A percentile compares a stretch with the other conserved stretches of the same genome.
Conservation (phyloP, 495 filamentous ascomycete species). For the Friedmanniomyces simplex region DNA sequence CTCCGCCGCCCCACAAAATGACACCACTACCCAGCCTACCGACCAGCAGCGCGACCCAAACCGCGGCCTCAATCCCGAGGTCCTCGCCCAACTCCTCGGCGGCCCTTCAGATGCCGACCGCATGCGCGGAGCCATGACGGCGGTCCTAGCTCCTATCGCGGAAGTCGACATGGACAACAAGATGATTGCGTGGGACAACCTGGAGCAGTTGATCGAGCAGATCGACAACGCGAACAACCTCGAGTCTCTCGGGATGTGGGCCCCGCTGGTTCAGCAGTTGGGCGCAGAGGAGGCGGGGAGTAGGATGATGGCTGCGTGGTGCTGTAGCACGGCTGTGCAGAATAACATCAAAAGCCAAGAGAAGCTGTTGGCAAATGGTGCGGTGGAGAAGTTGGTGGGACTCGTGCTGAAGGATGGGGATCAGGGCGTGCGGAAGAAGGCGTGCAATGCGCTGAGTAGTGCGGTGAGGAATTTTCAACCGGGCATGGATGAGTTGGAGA, state of each 20-base stretch:
- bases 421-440: conserved; percentile 67
- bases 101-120: conserved; percentile 78
- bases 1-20: conserved; percentile 37
- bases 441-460: conserved; percentile 74
- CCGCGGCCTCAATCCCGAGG: conserved; percentile 48
- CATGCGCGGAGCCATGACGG: conserved; percentile 73
- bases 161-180: conserved; percentile 64
- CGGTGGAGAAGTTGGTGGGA: conserved; percentile 54
- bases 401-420: conserved; percentile 52
- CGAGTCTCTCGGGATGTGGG: conserved; percentile 66
- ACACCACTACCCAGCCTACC: conserved; percentile 29
- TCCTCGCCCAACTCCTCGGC: conserved; percentile 63
- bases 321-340: conserved; percentile 85
- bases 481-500: conserved; percentile 50
- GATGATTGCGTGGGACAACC: conserved; percentile 86
- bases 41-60: conserved; percentile 35
- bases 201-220: conserved; percentile 81
- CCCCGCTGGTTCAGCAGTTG: conserved; percentile 60
- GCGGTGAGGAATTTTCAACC: conserved; percentile 81
- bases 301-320: conserved; percentile 79
- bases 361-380: conserved; percentile 60
- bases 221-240: conserved; percentile 96
- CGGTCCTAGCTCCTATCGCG: conserved; percentile 43
- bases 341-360: conserved; percentile 83
- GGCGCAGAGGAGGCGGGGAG: conserved; percentile 57